phyloP scores from a whole-genome alignment of 768 basidiomycete species.

The Chiua virens region DNA sequence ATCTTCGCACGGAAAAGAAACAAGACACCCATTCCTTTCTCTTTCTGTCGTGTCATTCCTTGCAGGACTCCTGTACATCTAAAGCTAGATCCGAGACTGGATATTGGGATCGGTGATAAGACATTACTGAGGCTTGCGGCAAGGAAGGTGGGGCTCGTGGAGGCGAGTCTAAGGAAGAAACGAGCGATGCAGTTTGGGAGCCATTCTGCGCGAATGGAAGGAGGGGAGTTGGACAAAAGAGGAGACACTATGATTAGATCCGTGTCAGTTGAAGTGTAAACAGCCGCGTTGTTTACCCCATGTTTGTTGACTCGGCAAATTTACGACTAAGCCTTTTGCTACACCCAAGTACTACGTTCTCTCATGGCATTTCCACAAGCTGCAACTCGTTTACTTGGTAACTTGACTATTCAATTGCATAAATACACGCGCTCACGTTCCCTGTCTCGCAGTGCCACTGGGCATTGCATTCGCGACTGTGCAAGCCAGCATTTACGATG shows the following conservation, averaged over 20 bases:
- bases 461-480: conserved; percentile 42
- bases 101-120: conserved; percentile 88
- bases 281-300: conserved; percentile 18
- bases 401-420: conserved; percentile 11
- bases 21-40: conserved; percentile 88
- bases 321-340: background rate
- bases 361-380: conserved; percentile 53
- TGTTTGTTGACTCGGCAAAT: conserved; percentile 20
- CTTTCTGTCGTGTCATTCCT: conserved; percentile 76
- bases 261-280: background rate
- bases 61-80: conserved; percentile 75
- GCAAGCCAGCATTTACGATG: conserved; percentile 62
- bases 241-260: conserved; percentile 44
- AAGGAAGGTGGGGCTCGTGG: conserved; percentile 67
- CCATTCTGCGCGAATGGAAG: conserved; percentile 80
- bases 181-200: conserved; percentile 97
- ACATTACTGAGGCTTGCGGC: conserved; percentile 74
- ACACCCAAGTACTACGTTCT: background rate
- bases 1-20: conserved; percentile 90
- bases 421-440: conserved; percentile 10
- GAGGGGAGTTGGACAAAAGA: conserved; percentile 48
- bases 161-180: conserved; percentile 80
- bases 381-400: conserved; percentile 51
- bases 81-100: conserved; percentile 77
- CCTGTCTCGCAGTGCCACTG: conserved; percentile 30